Base-by-base conservation (phyloP, 768 basidiomycete species). In the Hypholoma fasciculare region DNA sequence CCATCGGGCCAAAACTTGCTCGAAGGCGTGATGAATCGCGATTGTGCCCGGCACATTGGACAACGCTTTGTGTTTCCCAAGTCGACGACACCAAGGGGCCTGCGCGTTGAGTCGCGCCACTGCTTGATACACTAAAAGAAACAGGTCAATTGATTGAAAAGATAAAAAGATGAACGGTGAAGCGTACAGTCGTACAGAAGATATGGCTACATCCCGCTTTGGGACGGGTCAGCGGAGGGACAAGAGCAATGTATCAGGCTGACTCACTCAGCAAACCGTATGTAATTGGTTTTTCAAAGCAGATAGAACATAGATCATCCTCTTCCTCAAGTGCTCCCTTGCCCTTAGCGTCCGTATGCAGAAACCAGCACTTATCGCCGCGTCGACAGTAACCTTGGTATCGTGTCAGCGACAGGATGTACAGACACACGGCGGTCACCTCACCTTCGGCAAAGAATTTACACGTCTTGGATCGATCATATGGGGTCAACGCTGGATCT, bases 351-450 rank as follows among this genome's bases (percentile, higher is more conserved):
- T 57, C 44, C 52, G 71, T 75, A 65, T 94, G 91, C 34, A 74
- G 69, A 71, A 92, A 94, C 92, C 91, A 92, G 68, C 92, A 94
- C 36, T 73, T 70, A 46, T 83, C 83, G 12, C 88, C 90, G 34
- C 82, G 76, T 61, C 79, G 84, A 67, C 92, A 93, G 69, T 81
- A 89, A 0, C 92, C 91, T 90, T 54, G 23, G 58, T 30, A 54
- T 49, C 51, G 52, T 55, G 54, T 17, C 40, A 53, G 26, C 20
- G 37, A 38, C 9, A 43, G 23, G 44, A 47, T 57, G 11, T 16
- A 52, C 39, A 30, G 19, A 48, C 43, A 26, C 1, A 46, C 12
- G 37, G 37, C 13, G 37, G 37, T 20, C 50, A 26, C 63, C 74
- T n/a, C 54, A 84, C 88, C 88, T 49, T 78, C 74, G 4, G 79